Percentiles rank a stretch among this genome's conserved stretches.
Evolutionary conservation across 441 rosid genomes (phyloP).

Genomic region (Aquilaria agallochum): DNA sequence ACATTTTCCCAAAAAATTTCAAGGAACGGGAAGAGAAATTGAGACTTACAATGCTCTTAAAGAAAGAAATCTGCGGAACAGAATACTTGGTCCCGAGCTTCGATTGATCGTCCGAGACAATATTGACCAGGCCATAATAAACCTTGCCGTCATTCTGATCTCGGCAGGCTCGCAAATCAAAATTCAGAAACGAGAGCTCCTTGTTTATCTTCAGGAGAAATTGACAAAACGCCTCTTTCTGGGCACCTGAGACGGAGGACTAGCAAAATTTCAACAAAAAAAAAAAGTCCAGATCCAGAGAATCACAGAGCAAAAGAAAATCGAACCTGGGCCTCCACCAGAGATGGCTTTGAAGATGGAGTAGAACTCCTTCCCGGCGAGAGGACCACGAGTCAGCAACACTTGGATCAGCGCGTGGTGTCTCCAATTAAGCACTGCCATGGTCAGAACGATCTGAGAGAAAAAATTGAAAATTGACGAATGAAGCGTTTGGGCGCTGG

Average conservation of each 20-base stretch:
- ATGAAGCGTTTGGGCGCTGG: neutral
- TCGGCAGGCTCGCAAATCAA: slow-evolving; percentile 76
- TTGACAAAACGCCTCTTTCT: slow-evolving; percentile 45
- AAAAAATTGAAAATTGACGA: neutral
- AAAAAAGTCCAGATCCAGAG: neutral
- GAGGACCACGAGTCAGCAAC: slow-evolving; percentile 77
- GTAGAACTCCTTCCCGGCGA: slow-evolving; percentile 60
- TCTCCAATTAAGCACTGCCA: slow-evolving; percentile 60
- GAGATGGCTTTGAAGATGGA: slow-evolving; percentile 59
- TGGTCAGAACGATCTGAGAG: slow-evolving; percentile 13
- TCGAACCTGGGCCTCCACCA: slow-evolving; percentile 48
- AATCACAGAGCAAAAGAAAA: neutral
- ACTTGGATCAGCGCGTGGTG: slow-evolving; percentile 85
- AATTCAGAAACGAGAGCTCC: slow-evolving; percentile 72
- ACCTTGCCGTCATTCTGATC: slow-evolving; percentile 73
- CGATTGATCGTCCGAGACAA: slow-evolving; percentile 81
- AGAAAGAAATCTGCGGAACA: slow-evolving; percentile 81
- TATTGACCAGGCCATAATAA: slow-evolving; percentile 81
- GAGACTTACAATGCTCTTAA: slow-evolving; percentile 74
- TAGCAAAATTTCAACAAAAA: neutral
- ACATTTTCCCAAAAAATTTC: neutral
- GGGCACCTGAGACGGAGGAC: slow-evolving; percentile 32
- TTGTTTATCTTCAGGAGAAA: slow-evolving; percentile 79
- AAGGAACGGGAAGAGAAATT: neutral
- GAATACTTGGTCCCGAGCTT: slow-evolving; percentile 85